Evolutionary conservation across 257 asterid species (phyloP).

Genomic region (Primulina huaijiensis): DNA sequence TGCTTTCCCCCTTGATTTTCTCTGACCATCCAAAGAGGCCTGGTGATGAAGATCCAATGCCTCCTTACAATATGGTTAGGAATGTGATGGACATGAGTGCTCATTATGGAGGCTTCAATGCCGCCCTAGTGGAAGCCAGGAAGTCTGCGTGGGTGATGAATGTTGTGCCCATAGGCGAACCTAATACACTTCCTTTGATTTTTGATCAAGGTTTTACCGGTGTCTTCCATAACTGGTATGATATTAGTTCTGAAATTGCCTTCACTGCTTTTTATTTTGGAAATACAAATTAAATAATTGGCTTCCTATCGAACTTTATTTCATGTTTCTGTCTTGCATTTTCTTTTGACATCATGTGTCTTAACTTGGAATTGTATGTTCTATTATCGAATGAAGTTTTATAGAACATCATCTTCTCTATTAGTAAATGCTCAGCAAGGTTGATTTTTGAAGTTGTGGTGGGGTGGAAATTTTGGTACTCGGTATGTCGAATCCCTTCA

Average conservation of each 20-base stretch:
- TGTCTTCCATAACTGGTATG: slow-evolving; percentile 84
- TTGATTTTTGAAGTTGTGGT: neutral
- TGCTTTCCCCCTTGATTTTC: slow-evolving; percentile 91
- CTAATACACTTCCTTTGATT: slow-evolving; percentile 70
- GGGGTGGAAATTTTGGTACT: neutral
- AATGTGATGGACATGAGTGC: slow-evolving; percentile 98
- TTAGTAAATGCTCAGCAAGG: neutral
- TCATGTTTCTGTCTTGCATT: neutral
- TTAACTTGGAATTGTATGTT: neutral
- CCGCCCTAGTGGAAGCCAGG: slow-evolving; percentile 63
- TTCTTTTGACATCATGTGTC: neutral
- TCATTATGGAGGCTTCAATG: slow-evolving; percentile 78
- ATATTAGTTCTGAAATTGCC: slow-evolving; percentile 12
- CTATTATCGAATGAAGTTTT: neutral
- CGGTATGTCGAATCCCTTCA: neutral
- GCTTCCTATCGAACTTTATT: neutral
- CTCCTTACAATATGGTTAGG: slow-evolving; percentile 90
- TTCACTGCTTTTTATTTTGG: slow-evolving; percentile 6
- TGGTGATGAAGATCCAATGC: slow-evolving; percentile 89
- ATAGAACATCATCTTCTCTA: neutral
- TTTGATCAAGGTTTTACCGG: slow-evolving; percentile 77
- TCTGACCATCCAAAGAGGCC: slow-evolving; percentile 98
- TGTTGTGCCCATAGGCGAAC: slow-evolving; percentile 73
- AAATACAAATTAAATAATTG: neutral
- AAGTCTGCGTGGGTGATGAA: slow-evolving; percentile 95